Conservation (phyloP, 805 yeast species). For the Teunomyces aglyptinius region DNA sequence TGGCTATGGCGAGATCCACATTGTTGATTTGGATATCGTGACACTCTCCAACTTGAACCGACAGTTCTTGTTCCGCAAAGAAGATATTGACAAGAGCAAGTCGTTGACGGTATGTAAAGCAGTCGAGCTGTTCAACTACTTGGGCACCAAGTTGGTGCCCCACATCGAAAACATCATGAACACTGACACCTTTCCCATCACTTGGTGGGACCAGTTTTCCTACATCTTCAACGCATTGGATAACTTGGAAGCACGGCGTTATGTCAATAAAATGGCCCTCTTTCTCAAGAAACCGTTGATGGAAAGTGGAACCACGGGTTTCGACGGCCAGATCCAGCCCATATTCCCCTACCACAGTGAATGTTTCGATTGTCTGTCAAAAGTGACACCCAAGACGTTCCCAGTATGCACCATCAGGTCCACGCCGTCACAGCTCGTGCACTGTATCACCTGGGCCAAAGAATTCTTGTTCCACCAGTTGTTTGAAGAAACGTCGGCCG, state of each 20-base stretch:
- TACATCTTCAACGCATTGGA: slow-evolving; percentile 90
- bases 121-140: slow-evolving; percentile 67
- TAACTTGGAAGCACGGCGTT: slow-evolving; percentile 86
- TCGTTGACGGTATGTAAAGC: slow-evolving; percentile 82
- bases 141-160: slow-evolving; percentile 61
- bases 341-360: slow-evolving; percentile 79
- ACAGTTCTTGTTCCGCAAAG: slow-evolving; percentile 85
- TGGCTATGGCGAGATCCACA: slow-evolving; percentile 83
- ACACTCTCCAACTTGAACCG: slow-evolving; percentile 90
- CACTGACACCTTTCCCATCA: slow-evolving; percentile 60
- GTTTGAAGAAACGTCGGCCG: slow-evolving; percentile 50
- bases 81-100: slow-evolving; percentile 87
- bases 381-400: slow-evolving; percentile 84
- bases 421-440: slow-evolving; percentile 95
- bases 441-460: slow-evolving; percentile 97
- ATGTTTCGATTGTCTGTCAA: slow-evolving; percentile 89
- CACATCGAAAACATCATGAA: slow-evolving; percentile 90
- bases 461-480: slow-evolving; percentile 81
- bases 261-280: slow-evolving; percentile 81
- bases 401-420: slow-evolving; percentile 97
- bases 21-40: slow-evolving; percentile 94
- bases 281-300: slow-evolving; percentile 72
- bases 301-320: slow-evolving; percentile 96
- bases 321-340: slow-evolving; percentile 91
- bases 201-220: slow-evolving; percentile 73